Percentiles rank a stretch among this genome's conserved stretches.
Conservation (phyloP, 306 rosid species). For the Vachellia collinsii region DNA sequence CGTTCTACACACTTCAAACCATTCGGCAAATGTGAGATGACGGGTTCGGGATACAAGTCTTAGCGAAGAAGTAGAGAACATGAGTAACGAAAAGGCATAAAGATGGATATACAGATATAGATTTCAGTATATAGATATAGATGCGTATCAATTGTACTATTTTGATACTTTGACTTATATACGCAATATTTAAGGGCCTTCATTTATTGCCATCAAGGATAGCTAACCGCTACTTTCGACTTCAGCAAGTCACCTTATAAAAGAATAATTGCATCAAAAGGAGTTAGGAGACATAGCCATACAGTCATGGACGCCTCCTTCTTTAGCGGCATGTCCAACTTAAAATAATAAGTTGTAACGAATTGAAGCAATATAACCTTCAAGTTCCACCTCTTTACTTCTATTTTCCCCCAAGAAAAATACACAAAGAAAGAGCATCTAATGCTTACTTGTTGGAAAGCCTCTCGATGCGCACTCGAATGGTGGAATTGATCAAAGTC, state of each 20-base stretch:
- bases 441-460: slow-evolving; percentile 73
- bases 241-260: background rate
- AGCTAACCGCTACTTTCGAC: background rate
- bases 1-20: background rate
- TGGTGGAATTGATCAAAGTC: slow-evolving; percentile 62
- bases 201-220: background rate
- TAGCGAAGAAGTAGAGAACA: slow-evolving; percentile 1
- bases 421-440: background rate
- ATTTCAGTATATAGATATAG: background rate
- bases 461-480: slow-evolving; percentile 85
- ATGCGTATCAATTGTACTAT: background rate
- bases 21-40: slow-evolving; percentile 9
- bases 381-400: background rate
- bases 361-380: slow-evolving; percentile 3
- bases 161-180: background rate
- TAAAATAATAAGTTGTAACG: background rate
- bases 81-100: slow-evolving; percentile 2
- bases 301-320: background rate
- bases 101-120: too few relatives aligned
- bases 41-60: background rate
- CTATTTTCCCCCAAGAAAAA: background rate
- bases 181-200: background rate
- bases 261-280: slow-evolving; percentile 14
- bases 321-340: slow-evolving; percentile 1
- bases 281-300: too few relatives aligned